Evolutionary conservation across 495 filamentous ascomycete genomes (phyloP).

Genomic region (Talaromyces liani): DNA sequence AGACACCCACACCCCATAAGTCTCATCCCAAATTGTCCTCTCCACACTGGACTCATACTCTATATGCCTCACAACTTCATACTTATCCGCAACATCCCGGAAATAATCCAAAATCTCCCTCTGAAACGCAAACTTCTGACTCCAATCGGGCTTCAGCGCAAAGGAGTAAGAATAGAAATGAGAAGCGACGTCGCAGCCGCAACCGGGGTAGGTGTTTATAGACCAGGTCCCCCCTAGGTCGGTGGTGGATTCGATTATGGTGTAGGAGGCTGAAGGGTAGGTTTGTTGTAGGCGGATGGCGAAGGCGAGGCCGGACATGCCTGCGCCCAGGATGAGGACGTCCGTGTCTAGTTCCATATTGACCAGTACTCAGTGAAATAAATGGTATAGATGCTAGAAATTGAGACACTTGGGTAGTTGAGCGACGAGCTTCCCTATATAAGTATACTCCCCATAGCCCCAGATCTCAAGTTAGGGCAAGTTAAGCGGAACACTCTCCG

Average conservation of each 20-base stretch:
- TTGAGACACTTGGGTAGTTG: not conserved
- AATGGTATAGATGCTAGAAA: not conserved
- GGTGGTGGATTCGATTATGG: constrained; percentile 16
- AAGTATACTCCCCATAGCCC: not conserved
- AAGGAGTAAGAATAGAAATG: constrained; percentile 47
- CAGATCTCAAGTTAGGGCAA: not conserved
- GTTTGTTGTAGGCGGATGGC: constrained; percentile 46
- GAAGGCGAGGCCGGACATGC: constrained; percentile 51
- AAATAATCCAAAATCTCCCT: constrained; percentile 39
- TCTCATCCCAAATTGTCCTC: constrained; percentile 31
- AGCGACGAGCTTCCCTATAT: not conserved
- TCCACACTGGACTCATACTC: constrained; percentile 33
- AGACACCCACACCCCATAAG: constrained; percentile 34
- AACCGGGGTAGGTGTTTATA: constrained; percentile 21
- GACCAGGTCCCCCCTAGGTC: constrained; percentile 20
- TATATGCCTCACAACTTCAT: constrained; percentile 35
- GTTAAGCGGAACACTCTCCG: not conserved
- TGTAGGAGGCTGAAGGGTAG: constrained; percentile 33
- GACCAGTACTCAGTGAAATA: not conserved
- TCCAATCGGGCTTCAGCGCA: constrained; percentile 38
- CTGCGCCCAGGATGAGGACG: constrained; percentile 47
- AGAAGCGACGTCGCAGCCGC: constrained; percentile 20
- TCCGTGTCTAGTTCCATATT: constrained; percentile 4
- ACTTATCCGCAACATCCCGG: constrained; percentile 30
- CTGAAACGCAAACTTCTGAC: constrained; percentile 28